Evolutionary conservation across 176 grass and related monocot species (phyloP).

Genomic region (Puccinellia tenuiflora): DNA sequence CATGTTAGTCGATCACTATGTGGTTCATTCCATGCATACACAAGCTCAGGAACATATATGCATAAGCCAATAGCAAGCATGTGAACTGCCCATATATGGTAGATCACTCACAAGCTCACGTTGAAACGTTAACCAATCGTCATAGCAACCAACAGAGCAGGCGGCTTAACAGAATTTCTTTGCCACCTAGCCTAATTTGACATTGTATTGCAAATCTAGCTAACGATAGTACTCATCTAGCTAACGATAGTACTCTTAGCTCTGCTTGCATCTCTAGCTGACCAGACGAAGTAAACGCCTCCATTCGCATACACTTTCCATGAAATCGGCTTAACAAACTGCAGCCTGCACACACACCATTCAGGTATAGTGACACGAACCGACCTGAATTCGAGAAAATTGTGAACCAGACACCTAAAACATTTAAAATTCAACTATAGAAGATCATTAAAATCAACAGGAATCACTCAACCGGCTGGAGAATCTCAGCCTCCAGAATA

Average conservation of each 20-base stretch:
- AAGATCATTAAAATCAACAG: not conserved
- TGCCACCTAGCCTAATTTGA: not conserved
- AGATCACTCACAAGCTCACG: not conserved
- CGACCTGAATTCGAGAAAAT: not conserved
- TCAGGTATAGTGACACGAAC: not conserved
- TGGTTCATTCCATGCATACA: not conserved
- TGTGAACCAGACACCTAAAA: not conserved
- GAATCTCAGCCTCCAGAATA: not conserved
- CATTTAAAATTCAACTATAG: not conserved
- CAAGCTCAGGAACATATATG: not conserved
- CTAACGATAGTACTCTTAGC: not conserved
- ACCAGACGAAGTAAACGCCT: not conserved
- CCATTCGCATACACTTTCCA: not conserved
- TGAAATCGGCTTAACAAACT: not conserved
- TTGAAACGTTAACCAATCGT: not conserved
- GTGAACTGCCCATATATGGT: not conserved
- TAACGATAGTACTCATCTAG: not conserved
- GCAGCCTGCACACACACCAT: not conserved
- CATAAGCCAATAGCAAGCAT: not conserved
- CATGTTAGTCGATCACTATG: not conserved
- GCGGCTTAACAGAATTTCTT: not conserved
- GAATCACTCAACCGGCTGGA: not conserved
- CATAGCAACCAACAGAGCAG: not conserved
- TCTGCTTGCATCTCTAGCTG: not conserved
- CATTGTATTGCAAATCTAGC: not conserved